Percentiles rank a stretch among this genome's conserved stretches.
Conservation (phyloP, 257 asterid species). For the Forsythia viridissima region DNA sequence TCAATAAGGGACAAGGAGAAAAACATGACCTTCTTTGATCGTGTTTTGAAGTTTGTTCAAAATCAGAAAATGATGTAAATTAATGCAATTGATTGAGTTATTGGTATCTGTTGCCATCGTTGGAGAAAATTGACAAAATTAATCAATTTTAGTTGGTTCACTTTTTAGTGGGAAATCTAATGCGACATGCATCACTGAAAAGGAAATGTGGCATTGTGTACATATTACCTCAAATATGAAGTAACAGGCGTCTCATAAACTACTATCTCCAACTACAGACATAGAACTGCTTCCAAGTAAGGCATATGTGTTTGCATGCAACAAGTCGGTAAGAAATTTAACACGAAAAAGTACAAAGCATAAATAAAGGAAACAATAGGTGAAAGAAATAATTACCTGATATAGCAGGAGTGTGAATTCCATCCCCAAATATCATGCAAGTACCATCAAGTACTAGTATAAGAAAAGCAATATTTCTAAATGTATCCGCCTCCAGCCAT, state of each 20-base stretch:
- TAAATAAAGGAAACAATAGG: not conserved
- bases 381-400: conserved; percentile 54
- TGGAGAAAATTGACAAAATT: not conserved
- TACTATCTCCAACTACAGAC: not conserved
- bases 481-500: conserved; percentile 78
- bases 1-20: no score
- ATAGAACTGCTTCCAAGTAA: not conserved
- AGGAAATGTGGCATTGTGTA: not conserved
- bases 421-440: conserved; percentile 96
- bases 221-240: not conserved
- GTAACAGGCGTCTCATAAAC: not conserved
- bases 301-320: not conserved
- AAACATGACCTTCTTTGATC: no score
- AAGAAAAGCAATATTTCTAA: conserved; percentile 74
- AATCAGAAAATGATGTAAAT: not conserved
- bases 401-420: conserved; percentile 97
- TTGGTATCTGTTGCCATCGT: not conserved
- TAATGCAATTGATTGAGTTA: not conserved
- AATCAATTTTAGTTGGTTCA: not conserved
- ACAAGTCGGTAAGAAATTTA: not conserved
- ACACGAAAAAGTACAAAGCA: not conserved
- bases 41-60: not conserved
- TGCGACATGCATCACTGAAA: not conserved
- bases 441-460: conserved; percentile 79
- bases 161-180: not conserved